These are phyloP conservation scores for Cylindrotheca closterium DNA, from an alignment of 108 stramenopile genomes.

Conservation along the genomic window DNA sequence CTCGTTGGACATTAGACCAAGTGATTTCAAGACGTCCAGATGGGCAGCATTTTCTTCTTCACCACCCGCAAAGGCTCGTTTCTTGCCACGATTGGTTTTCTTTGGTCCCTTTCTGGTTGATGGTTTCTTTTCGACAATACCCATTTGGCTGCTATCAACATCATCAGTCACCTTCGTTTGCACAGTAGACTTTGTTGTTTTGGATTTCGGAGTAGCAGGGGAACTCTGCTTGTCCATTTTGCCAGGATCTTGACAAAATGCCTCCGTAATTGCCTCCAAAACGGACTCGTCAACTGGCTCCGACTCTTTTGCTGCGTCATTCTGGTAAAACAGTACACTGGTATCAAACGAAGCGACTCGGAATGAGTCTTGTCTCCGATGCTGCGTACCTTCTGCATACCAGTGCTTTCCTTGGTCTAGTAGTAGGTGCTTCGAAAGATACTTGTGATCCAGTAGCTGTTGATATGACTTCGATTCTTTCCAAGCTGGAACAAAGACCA, in stretches of 20 bases:
- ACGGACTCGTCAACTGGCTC: slow-evolving; percentile 45
- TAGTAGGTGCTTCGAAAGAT: slow-evolving; percentile 53
- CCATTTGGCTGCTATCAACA: not conserved
- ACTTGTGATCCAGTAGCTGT: slow-evolving; percentile 40
- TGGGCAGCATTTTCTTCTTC: slow-evolving; percentile 23
- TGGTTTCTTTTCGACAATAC: not conserved
- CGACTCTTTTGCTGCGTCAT: slow-evolving; percentile 45
- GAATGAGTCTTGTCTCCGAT: slow-evolving; percentile 62
- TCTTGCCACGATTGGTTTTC: not conserved
- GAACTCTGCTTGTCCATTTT: slow-evolving; percentile 26
- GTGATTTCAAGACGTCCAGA: slow-evolving; percentile 18
- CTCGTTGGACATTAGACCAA: slow-evolving; percentile 16
- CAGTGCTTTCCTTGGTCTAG: slow-evolving; percentile 65
- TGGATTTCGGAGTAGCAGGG: not conserved
- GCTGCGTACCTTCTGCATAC: slow-evolving; percentile 83
- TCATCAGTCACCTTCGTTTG: not conserved
- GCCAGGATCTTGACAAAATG: slow-evolving; percentile 47
- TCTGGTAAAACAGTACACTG: slow-evolving; percentile 81
- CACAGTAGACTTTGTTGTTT: not conserved
- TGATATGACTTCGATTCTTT: slow-evolving; percentile 73
- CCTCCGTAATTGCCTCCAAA: slow-evolving; percentile 33
- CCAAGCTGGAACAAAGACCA: slow-evolving; percentile 91
- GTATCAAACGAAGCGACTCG: slow-evolving; percentile 84
- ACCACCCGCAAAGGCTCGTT: not conserved
- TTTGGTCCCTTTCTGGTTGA: slow-evolving; percentile 1